phyloP scores from a whole-genome alignment of 1,284 basidiomycete genomes.

The Trichosporon sp. region DNA sequence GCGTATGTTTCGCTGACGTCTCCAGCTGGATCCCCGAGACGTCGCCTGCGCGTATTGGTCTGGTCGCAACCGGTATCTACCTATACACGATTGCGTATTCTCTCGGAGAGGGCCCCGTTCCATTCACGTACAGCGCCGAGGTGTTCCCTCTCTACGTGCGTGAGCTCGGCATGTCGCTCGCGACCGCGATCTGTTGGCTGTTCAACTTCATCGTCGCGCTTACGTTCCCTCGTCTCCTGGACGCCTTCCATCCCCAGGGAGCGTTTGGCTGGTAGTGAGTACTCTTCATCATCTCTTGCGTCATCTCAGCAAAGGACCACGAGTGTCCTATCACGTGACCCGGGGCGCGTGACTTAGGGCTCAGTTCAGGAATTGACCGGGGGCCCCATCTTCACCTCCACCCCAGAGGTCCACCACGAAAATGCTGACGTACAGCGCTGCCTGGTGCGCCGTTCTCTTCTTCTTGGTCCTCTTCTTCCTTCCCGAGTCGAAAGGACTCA shows the following conservation, averaged over 20 bases:
- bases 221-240: slow-evolving; percentile 68
- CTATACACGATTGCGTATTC: slow-evolving; percentile 35
- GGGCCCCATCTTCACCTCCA: neutral
- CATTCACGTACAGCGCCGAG: slow-evolving; percentile 60
- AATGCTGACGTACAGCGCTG: slow-evolving; percentile 19
- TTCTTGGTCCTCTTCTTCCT: slow-evolving; percentile 50
- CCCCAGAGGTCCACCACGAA: neutral
- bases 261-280: slow-evolving; percentile 50
- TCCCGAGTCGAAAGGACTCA: slow-evolving; percentile 77
- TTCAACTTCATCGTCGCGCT: slow-evolving; percentile 62
- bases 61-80: slow-evolving; percentile 52
- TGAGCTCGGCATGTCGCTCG: slow-evolving; percentile 61
- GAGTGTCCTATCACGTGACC: too few relatives aligned
- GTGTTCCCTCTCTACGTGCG: slow-evolving; percentile 59
- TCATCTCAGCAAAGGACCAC: too few relatives aligned
- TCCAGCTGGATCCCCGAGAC: slow-evolving; percentile 28
- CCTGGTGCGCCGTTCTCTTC: slow-evolving; percentile 40
- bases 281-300: slow-evolving; percentile 51
- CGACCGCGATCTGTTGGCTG: slow-evolving; percentile 32
- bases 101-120: slow-evolving; percentile 73
- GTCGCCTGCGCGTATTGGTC: slow-evolving; percentile 31
- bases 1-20: neutral
- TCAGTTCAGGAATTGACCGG: neutral
- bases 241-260: slow-evolving; percentile 40
- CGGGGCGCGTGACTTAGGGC: too few relatives aligned